Percentiles rank a stretch among this genome's conserved stretches.
Evolutionary conservation across 768 basidiomycete species (phyloP).

Genomic region (Xerocomellus chrysenteron): DNA sequence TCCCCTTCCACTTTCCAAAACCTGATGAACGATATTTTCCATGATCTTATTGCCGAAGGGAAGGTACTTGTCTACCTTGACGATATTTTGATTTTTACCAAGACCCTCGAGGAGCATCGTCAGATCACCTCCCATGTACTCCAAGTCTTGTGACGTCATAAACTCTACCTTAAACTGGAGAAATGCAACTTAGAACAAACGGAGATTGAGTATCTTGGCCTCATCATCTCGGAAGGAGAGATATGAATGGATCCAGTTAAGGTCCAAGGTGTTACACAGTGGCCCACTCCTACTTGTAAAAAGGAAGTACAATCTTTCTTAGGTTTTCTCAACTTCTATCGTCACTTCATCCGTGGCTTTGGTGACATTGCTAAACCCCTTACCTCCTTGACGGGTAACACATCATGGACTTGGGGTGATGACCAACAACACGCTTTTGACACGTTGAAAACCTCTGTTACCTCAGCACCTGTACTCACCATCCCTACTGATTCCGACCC

Average conservation of each 20-base stretch:
- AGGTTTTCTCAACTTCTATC: constrained; percentile 27
- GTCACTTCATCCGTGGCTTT: constrained; percentile 33
- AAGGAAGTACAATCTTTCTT: constrained; percentile 41
- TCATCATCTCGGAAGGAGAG: constrained; percentile 21
- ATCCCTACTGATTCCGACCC: background rate
- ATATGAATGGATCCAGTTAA: constrained; percentile 36
- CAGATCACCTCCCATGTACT: no score
- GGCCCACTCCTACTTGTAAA: constrained; percentile 36
- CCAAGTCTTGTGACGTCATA: background rate
- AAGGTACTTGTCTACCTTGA: constrained; percentile 34
- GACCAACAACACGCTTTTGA: background rate
- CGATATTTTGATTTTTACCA: constrained; percentile 33
- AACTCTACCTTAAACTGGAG: constrained; percentile 14
- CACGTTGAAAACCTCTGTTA: background rate
- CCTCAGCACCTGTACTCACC: background rate
- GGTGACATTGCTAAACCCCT: constrained; percentile 17
- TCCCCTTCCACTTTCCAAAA: constrained; percentile 10
- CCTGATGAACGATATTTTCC: constrained; percentile 25
- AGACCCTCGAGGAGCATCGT: background rate
- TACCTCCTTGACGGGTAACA: no score
- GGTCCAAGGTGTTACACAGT: constrained; percentile 32
- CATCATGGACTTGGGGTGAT: background rate
- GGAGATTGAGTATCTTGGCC: constrained; percentile 33
- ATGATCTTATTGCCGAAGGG: constrained; percentile 27
- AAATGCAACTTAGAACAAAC: constrained; percentile 25